phyloP scores from a whole-genome alignment of 2,329 filamentous ascomycete genomes.

The Aureobasidium sp. region DNA sequence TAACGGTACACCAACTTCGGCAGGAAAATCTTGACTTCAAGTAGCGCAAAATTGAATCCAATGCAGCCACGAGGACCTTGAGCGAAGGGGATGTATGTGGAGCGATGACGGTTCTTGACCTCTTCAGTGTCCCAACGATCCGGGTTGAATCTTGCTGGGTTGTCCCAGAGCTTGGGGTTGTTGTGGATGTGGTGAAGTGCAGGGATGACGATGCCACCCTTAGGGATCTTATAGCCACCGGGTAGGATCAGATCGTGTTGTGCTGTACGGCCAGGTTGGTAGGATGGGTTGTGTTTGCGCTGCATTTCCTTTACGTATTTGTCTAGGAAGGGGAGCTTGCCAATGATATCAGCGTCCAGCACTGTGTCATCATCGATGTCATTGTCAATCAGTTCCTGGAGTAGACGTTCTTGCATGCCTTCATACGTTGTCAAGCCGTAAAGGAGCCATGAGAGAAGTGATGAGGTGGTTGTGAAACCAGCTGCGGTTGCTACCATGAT shows the following conservation, averaged over 20 bases:
- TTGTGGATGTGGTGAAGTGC: conserved; percentile 42
- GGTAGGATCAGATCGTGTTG: conserved; percentile 51
- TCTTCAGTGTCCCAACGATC: conserved; percentile 52
- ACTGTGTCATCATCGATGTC: conserved; percentile 29
- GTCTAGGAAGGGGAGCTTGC: conserved; percentile 47
- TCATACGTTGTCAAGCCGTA: conserved; percentile 49
- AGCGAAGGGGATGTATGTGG: conserved; percentile 53
- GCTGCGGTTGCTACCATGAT: conserved; percentile 50
- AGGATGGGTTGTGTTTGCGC: conserved; percentile 53
- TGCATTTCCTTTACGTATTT: conserved; percentile 56
- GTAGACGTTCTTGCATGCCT: conserved; percentile 49
- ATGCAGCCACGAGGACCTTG: conserved; percentile 53
- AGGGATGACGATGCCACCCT: conserved; percentile 47
- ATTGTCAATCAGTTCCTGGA: conserved; percentile 49
- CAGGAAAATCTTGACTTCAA: conserved; percentile 54
- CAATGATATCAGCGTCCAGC: conserved; percentile 31
- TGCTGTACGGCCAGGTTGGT: conserved; percentile 53
- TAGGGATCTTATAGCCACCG: conserved; percentile 51
- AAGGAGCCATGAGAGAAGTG: conserved; percentile 52
- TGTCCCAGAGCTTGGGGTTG: conserved; percentile 51
- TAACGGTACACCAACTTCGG: conserved; percentile 54
- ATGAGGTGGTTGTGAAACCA: conserved; percentile 55
- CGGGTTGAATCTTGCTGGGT: conserved; percentile 51
- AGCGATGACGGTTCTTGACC: conserved; percentile 46
- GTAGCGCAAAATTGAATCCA: conserved; percentile 58